phyloP scores from a whole-genome alignment of 176 grass and related monocot genomes.

The Ensete glaucum region DNA sequence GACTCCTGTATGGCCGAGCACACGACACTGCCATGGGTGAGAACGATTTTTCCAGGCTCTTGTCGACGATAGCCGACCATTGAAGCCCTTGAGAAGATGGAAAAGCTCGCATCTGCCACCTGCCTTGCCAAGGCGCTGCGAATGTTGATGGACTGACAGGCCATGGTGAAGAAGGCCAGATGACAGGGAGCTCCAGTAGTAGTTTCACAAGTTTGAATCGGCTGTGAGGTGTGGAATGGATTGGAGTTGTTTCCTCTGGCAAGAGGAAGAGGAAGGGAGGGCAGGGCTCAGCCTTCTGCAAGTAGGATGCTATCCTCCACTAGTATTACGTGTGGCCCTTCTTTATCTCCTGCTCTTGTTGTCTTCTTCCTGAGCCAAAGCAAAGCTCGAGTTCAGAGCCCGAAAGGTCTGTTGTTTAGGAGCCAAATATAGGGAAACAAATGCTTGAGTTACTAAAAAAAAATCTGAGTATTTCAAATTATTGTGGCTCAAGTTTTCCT shows the following conservation, averaged over 20 bases:
- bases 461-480: background rate
- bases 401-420: no score
- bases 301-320: background rate
- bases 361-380: no score
- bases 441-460: no score
- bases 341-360: background rate
- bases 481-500: constrained; percentile 36
- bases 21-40: background rate
- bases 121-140: background rate
- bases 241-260: background rate
- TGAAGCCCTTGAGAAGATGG: background rate
- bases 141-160: background rate
- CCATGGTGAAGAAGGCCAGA: background rate
- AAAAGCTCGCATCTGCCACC: background rate
- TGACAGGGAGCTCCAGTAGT: no score
- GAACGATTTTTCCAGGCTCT: background rate
- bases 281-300: background rate
- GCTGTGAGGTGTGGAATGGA: background rate
- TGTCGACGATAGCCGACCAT: background rate
- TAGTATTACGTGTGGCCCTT: background rate
- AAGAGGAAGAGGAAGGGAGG: background rate
- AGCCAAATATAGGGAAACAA: no score
- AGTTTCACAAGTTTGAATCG: no score
- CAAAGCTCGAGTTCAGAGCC: no score
- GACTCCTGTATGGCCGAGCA: background rate